These are phyloP conservation scores for Arthrinium phaeospermum DNA, from an alignment of 2,329 filamentous ascomycete species.

Conservation along the genomic window DNA sequence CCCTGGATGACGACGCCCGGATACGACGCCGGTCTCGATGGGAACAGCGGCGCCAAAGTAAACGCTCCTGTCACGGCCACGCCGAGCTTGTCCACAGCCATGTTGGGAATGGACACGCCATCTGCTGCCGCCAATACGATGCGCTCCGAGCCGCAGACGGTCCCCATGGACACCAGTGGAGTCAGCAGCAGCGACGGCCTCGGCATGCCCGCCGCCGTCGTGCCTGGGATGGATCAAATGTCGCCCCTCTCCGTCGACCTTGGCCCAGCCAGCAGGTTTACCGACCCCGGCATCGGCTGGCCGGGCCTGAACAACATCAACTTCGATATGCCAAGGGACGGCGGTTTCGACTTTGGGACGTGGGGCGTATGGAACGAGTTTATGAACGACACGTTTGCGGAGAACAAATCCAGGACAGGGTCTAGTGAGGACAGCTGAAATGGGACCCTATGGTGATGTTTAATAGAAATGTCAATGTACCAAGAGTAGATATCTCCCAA, in stretches of 20 bases:
- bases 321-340: neutral
- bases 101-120: neutral
- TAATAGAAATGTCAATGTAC: neutral
- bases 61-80: neutral
- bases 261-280: neutral
- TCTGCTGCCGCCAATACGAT: neutral
- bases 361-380: conserved; percentile 53
- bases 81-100: neutral
- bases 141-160: neutral
- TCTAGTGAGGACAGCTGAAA: conserved; percentile 31
- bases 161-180: neutral
- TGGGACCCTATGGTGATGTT: neutral
- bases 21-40: neutral
- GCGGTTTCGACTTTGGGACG: conserved; percentile 27
- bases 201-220: neutral
- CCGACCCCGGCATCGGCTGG: conserved; percentile 3
- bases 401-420: conserved; percentile 33
- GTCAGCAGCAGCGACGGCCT: neutral
- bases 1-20: conserved; percentile 12
- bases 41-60: neutral
- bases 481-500: neutral
- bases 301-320: conserved; percentile 1
- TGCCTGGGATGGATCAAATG: neutral
- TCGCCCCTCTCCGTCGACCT: neutral
- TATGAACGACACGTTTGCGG: conserved; percentile 46